A percentile compares a stretch with the other conserved stretches of the same genome.
These are phyloP conservation scores for Rhododendron molle DNA, from an alignment of 148 eudicot genomes.

Conservation along the genomic window DNA sequence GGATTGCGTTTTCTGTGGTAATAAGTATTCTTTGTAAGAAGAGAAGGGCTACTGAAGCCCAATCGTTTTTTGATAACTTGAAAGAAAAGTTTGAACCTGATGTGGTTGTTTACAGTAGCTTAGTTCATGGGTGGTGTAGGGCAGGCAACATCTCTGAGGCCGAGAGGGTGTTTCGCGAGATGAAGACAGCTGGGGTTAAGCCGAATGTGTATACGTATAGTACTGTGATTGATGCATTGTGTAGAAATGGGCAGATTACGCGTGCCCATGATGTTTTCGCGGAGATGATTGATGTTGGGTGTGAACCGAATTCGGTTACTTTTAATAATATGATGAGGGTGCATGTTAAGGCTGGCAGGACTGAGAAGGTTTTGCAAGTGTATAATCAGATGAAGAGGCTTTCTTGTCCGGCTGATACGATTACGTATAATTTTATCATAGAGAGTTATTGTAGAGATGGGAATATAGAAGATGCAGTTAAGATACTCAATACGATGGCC, in stretches of 20 bases:
- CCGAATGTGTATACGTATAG: slow-evolving; percentile 83
- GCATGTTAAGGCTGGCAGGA: slow-evolving; percentile 70
- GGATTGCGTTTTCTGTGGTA: slow-evolving; percentile 43
- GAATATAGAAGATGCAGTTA: slow-evolving; percentile 65
- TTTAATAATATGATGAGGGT: slow-evolving; percentile 86
- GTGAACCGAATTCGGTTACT: slow-evolving; percentile 66
- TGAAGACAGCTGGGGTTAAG: slow-evolving; percentile 64
- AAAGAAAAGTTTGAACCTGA: slow-evolving; percentile 60
- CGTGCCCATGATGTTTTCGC: slow-evolving; percentile 91
- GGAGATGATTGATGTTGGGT: slow-evolving; percentile 79
- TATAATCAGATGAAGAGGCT: slow-evolving; percentile 83
- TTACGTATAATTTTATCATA: slow-evolving; percentile 71
- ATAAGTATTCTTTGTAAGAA: slow-evolving; percentile 62
- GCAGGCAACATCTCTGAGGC: slow-evolving; percentile 67
- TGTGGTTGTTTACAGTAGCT: slow-evolving; percentile 68
- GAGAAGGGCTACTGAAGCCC: slow-evolving; percentile 65
- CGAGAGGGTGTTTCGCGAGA: slow-evolving; percentile 69
- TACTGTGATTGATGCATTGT: slow-evolving; percentile 74
- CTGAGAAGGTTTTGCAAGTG: slow-evolving; percentile 76
- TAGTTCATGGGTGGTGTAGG: slow-evolving; percentile 84
- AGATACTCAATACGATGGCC: slow-evolving; percentile 65
- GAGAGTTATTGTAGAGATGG: slow-evolving; percentile 76
- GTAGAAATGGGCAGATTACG: slow-evolving; percentile 68
- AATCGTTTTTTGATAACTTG: slow-evolving; percentile 64
- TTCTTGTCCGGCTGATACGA: slow-evolving; percentile 56